Evolutionary conservation across 2,329 filamentous ascomycete species (phyloP).

Genomic region (Blumeria graminis): DNA sequence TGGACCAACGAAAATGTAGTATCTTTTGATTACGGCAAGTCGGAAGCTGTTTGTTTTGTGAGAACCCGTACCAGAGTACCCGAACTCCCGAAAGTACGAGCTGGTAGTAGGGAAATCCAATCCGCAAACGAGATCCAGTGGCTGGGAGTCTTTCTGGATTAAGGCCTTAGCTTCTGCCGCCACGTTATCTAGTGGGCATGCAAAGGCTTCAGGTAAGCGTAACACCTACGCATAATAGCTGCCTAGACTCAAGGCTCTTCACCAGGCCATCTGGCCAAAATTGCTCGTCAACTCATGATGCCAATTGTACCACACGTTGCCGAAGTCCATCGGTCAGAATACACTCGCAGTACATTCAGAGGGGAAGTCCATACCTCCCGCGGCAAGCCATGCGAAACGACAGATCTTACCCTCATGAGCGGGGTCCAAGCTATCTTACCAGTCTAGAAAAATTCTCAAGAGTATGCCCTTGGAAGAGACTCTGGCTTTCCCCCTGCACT

Average conservation of each 20-base stretch:
- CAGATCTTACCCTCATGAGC: too few species aligned
- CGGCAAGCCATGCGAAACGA: too few species aligned
- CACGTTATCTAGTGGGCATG: background rate
- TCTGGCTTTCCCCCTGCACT: too few species aligned
- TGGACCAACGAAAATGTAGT: background rate
- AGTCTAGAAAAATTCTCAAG: too few species aligned
- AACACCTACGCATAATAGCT: background rate
- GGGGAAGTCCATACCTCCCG: background rate
- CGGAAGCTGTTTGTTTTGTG: background rate
- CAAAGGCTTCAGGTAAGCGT: background rate
- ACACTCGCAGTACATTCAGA: background rate
- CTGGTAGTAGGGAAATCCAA: background rate
- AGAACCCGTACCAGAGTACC: background rate
- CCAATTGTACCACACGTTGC: background rate
- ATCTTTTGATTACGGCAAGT: background rate
- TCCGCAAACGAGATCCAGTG: background rate
- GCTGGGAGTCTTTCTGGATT: background rate
- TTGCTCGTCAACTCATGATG: background rate
- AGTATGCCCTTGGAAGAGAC: too few species aligned
- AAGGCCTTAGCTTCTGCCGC: background rate
- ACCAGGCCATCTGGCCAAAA: background rate
- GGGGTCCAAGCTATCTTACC: too few species aligned
- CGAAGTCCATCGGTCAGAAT: background rate
- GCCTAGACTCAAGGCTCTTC: background rate
- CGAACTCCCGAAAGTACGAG: background rate